Evolutionary conservation across 495 filamentous ascomycete species (phyloP).

Genomic region (Penicillium cataractarum): DNA sequence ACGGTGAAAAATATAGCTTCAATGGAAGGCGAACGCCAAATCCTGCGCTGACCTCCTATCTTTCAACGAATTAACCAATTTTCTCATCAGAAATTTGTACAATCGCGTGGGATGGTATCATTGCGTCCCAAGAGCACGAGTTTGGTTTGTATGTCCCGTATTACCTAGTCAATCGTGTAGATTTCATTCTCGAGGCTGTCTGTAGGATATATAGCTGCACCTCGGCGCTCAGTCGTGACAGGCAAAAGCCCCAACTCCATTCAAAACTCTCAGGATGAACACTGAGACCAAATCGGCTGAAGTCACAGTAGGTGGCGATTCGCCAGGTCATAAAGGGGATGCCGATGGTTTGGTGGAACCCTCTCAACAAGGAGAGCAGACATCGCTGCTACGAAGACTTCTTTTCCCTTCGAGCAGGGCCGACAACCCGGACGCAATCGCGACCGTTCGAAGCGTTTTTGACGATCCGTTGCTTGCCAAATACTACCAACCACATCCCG

Average conservation of each 20-base stretch:
- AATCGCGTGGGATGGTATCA: not conserved
- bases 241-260: not conserved
- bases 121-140: not conserved
- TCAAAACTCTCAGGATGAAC: not conserved
- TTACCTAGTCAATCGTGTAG: not conserved
- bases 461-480: slow-evolving; percentile 50
- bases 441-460: slow-evolving; percentile 54
- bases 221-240: not conserved
- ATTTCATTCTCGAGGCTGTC: not conserved
- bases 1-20: not conserved
- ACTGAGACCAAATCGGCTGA: not conserved
- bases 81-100: not conserved
- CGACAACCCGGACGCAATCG: slow-evolving; percentile 53
- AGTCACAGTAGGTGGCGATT: not conserved
- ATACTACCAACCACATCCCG: slow-evolving; percentile 50
- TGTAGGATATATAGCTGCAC: not conserved
- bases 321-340: not conserved
- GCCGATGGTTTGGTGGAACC: not conserved
- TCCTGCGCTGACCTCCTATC: not conserved
- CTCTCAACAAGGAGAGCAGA: not conserved
- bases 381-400: not conserved
- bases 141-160: not conserved
- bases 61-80: not conserved
- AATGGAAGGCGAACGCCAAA: not conserved
- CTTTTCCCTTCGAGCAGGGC: not conserved